A percentile compares a stretch with the other conserved stretches of the same genome.
Evolutionary conservation across 1,139 yeast genomes (phyloP).

Genomic region (Suhomyces panamericanus): DNA sequence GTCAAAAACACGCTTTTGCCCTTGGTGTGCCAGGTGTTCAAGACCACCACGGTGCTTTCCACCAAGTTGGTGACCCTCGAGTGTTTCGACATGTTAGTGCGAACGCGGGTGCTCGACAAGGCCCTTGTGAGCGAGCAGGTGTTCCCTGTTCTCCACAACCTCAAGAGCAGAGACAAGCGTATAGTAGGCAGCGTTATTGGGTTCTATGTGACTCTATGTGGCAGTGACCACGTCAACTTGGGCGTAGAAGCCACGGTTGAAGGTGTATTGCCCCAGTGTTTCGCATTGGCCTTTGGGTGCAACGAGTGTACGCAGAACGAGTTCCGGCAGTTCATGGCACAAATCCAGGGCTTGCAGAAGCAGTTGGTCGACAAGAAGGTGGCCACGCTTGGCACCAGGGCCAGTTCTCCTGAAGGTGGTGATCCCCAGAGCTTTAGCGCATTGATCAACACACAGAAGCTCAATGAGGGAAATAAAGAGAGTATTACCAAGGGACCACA

Average conservation of each 20-base stretch:
- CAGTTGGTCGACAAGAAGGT: constrained; percentile 32
- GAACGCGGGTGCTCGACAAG: constrained; percentile 63
- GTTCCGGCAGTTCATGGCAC: constrained; percentile 32
- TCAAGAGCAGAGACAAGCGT: constrained; percentile 76
- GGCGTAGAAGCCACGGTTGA: constrained; percentile 42
- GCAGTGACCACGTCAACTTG: constrained; percentile 38
- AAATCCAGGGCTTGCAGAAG: constrained; percentile 32
- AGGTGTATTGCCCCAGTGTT: constrained; percentile 39
- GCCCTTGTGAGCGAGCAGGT: constrained; percentile 73
- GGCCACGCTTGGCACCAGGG: constrained; percentile 24
- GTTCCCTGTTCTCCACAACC: constrained; percentile 68
- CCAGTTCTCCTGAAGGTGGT: constrained; percentile 6
- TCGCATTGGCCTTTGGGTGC: constrained; percentile 42
- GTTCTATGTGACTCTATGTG: constrained; percentile 49
- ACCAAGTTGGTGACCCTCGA: constrained; percentile 73
- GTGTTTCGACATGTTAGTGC: constrained; percentile 61
- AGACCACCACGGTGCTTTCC: constrained; percentile 78
- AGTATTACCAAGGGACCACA: constrained; percentile 27
- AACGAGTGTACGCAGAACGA: constrained; percentile 41
- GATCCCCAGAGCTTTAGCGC: constrained; percentile 28
- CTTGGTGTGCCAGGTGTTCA: constrained; percentile 65
- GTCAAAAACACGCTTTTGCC: constrained; percentile 77
- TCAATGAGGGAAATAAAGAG: constrained; percentile 32
- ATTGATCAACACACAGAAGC: constrained; percentile 35
- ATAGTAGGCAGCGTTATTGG: constrained; percentile 57